A percentile compares a stretch with the other conserved stretches of the same genome.
Conservation (phyloP, 2,329 filamentous ascomycete genomes). For the Teratosphaeria destructans region DNA sequence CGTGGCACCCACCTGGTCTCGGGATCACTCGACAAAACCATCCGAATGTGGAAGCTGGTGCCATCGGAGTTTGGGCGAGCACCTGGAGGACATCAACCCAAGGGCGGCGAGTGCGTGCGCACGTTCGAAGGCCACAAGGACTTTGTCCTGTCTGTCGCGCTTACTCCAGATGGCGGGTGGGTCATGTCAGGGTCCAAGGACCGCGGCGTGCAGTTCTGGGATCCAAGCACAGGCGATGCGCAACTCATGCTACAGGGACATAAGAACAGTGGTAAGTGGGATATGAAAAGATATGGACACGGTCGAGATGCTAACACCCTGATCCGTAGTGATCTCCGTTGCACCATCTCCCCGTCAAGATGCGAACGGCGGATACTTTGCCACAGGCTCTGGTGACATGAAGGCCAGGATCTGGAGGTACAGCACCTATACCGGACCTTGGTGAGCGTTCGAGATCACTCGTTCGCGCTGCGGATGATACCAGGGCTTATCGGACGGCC, state of each 20-base stretch:
- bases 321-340: slow-evolving; percentile 70
- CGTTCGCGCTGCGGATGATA: background rate
- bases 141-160: slow-evolving; percentile 89
- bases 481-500: too few species aligned
- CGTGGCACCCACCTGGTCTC: slow-evolving; percentile 88
- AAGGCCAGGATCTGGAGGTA: slow-evolving; percentile 96
- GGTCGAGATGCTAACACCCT: background rate
- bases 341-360: slow-evolving; percentile 64
- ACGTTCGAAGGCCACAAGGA: slow-evolving; percentile 98
- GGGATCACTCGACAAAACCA: slow-evolving; percentile 92
- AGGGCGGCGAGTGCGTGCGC: slow-evolving; percentile 86
- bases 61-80: slow-evolving; percentile 34
- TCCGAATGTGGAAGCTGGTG: slow-evolving; percentile 96
- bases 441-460: background rate
- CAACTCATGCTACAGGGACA: slow-evolving; percentile 98
- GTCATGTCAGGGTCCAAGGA: slow-evolving; percentile 97
- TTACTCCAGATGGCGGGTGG: slow-evolving; percentile 90
- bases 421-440: slow-evolving; percentile 14
- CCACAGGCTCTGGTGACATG: slow-evolving; percentile 95
- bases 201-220: slow-evolving; percentile 96
- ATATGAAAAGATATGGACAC: slow-evolving; percentile 5
- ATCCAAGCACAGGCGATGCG: slow-evolving; percentile 81
- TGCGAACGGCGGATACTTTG: slow-evolving; percentile 64
- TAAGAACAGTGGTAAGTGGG: slow-evolving; percentile 70
- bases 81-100: slow-evolving; percentile 49